phyloP scores from a whole-genome alignment of 2,329 filamentous ascomycete species.

The Paracoccidioides lutzii region DNA sequence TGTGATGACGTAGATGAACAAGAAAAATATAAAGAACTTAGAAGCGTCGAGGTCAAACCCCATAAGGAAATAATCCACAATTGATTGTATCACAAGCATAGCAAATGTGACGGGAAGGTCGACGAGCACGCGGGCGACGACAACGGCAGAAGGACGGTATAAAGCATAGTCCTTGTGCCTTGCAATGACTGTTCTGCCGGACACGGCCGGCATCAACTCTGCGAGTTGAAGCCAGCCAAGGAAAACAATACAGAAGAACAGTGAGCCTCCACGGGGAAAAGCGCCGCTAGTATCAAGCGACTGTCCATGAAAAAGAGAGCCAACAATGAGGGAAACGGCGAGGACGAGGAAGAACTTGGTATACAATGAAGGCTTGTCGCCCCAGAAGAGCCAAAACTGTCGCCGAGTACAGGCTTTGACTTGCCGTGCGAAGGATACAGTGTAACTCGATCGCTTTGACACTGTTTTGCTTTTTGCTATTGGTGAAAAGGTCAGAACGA shows the following conservation, averaged over 20 bases:
- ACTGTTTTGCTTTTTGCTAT: slow-evolving; percentile 36
- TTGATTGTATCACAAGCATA: slow-evolving; percentile 46
- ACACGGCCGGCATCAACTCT: slow-evolving; percentile 65
- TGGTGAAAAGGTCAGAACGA: not conserved
- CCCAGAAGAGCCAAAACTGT: slow-evolving; percentile 57
- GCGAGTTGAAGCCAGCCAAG: slow-evolving; percentile 60
- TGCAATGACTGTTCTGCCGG: slow-evolving; percentile 55
- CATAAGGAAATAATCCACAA: slow-evolving; percentile 49
- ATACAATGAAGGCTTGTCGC: slow-evolving; percentile 52
- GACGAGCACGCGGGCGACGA: slow-evolving; percentile 47
- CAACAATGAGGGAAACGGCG: slow-evolving; percentile 60
- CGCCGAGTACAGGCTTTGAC: slow-evolving; percentile 26
- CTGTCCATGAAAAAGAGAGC: slow-evolving; percentile 64
- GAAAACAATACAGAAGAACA: slow-evolving; percentile 57
- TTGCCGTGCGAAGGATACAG: slow-evolving; percentile 5
- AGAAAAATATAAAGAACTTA: slow-evolving; percentile 4
- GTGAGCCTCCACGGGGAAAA: slow-evolving; percentile 49
- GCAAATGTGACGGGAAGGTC: slow-evolving; percentile 49
- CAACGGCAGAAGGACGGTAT: slow-evolving; percentile 55
- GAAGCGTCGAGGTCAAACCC: slow-evolving; percentile 6
- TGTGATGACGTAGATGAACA: slow-evolving; percentile 3
- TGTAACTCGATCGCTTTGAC: slow-evolving; percentile 3
- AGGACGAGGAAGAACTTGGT: slow-evolving; percentile 47
- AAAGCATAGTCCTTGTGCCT: slow-evolving; percentile 57
- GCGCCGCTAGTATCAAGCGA: slow-evolving; percentile 46